Percentiles rank a stretch among this genome's conserved stretches.
phyloP scores from a whole-genome alignment of 176 grass and related monocot genomes.

The Zoysia japonica region DNA sequence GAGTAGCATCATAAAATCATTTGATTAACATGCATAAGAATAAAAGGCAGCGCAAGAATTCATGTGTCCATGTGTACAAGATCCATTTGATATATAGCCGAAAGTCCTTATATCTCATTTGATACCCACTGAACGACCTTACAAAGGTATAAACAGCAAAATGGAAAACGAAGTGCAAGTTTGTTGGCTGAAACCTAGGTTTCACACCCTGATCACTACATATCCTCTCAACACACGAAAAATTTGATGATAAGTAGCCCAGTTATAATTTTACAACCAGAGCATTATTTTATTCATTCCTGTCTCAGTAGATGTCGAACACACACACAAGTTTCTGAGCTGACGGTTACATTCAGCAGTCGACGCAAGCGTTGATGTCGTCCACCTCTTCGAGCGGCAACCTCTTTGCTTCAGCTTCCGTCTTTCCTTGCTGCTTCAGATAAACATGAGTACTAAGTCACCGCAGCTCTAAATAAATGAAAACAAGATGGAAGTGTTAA shows the following conservation, averaged over 20 bases:
- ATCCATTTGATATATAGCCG: too few species aligned
- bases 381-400: conserved; percentile 44
- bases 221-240: conserved; percentile 23
- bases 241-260: conserved; percentile 30
- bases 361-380: conserved; percentile 19
- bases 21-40: too few species aligned
- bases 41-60: too few species aligned
- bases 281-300: conserved; percentile 23
- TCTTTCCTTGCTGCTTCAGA: conserved; percentile 30
- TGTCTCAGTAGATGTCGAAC: not conserved
- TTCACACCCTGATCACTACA: conserved; percentile 37
- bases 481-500: not conserved
- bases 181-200: conserved; percentile 56
- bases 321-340: not conserved
- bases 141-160: not conserved
- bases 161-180: not conserved
- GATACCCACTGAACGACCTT: not conserved
- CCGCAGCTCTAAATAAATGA: not conserved
- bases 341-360: conserved; percentile 20
- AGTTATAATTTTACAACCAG: conserved; percentile 51
- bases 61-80: too few species aligned
- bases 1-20: too few species aligned
- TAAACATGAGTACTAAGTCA: not conserved
- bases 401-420: conserved; percentile 36
- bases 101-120: too few species aligned